These are phyloP conservation scores for Fistulina hepatica DNA, from an alignment of 1,284 basidiomycete genomes.

Conservation along the genomic window DNA sequence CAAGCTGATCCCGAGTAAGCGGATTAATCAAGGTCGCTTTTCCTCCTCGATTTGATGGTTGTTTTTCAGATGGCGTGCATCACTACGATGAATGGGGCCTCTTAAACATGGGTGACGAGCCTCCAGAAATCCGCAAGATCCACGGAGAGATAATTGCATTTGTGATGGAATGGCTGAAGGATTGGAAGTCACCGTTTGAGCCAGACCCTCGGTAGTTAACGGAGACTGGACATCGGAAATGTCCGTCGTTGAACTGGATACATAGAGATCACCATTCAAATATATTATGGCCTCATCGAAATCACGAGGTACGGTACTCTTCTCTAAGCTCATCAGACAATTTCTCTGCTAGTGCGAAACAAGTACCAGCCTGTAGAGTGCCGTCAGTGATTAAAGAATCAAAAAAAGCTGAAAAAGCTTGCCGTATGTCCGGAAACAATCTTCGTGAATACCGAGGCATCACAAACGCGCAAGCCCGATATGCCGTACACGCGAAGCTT, in stretches of 20 bases:
- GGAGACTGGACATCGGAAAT: too few species aligned
- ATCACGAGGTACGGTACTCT: constrained; percentile 13
- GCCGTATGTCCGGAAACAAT: constrained; percentile 20
- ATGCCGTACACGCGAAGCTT: constrained; percentile 30
- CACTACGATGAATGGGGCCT: constrained; percentile 88
- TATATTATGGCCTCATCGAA: too few species aligned
- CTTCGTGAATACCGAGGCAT: constrained; percentile 25
- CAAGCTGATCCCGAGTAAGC: constrained; percentile 77
- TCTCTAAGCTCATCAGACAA: constrained; percentile 48
- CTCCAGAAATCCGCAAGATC: constrained; percentile 68
- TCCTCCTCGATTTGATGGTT: constrained; percentile 4
- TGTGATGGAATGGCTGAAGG: constrained; percentile 73
- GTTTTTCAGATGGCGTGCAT: constrained; percentile 62
- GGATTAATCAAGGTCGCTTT: not conserved
- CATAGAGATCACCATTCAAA: too few species aligned
- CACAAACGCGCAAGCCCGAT: constrained; percentile 24
- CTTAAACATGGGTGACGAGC: constrained; percentile 55
- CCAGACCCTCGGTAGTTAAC: too few species aligned
- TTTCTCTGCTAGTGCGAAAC: constrained; percentile 53
- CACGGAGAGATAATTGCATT: constrained; percentile 77
- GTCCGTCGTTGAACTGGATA: too few species aligned
- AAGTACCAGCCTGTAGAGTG: constrained; percentile 39
- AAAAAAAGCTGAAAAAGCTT: not conserved
- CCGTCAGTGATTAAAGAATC: constrained; percentile 2
- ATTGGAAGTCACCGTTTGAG: constrained; percentile 33